Evolutionary conservation across 345 rosid genomes (phyloP).

Genomic region (Salix suchowensis): DNA sequence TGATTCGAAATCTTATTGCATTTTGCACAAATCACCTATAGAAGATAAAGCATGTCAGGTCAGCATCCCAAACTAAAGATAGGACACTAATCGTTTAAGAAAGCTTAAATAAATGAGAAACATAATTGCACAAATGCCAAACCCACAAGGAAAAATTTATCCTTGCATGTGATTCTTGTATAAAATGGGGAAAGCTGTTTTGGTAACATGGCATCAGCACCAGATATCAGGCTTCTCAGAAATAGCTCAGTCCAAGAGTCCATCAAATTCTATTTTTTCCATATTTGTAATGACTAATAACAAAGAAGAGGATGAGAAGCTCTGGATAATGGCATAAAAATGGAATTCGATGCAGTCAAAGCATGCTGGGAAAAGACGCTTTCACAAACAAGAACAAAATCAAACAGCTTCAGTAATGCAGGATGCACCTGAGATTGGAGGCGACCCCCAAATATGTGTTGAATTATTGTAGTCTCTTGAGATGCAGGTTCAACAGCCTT

Average conservation of each 20-base stretch:
- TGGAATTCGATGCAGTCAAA: not conserved
- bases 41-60: constrained; percentile 10
- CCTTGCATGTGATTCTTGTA: not conserved
- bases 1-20: constrained; percentile 76
- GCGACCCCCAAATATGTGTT: constrained; percentile 92
- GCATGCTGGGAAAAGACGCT: not conserved
- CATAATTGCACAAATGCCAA: not conserved
- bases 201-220: not conserved
- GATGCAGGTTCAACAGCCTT: constrained; percentile 59
- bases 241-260: not conserved
- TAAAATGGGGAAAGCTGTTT: not conserved
- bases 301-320: not conserved
- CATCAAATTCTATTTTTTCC: not conserved
- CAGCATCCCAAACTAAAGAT: constrained; percentile 1
- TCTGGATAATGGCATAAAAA: not conserved
- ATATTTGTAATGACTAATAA: not conserved
- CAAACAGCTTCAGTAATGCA: constrained; percentile 7
- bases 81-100: not conserved
- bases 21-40: constrained; percentile 70
- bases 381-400: constrained; percentile 3
- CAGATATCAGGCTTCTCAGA: not conserved
- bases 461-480: constrained; percentile 87
- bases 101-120: not conserved
- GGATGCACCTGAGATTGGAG: constrained; percentile 77
- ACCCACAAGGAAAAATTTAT: not conserved